These are phyloP conservation scores for Astragalus glycyphyllos DNA, from an alignment of 306 rosid species.

Conservation along the genomic window DNA sequence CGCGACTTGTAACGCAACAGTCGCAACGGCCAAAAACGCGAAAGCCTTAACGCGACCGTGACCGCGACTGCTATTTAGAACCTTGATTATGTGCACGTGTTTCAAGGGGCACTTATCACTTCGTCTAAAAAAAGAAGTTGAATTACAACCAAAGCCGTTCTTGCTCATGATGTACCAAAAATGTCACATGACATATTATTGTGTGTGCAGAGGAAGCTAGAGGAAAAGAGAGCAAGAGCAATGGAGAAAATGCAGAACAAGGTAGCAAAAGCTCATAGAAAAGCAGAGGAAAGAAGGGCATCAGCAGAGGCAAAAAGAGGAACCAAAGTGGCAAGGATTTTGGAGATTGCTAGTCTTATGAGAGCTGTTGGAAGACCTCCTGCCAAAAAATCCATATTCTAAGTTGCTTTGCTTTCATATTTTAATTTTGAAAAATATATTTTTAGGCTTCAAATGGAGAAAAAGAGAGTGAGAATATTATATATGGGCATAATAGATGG, in stretches of 20 bases:
- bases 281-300: conserved; percentile 91
- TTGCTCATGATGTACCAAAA: background rate
- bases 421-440: conserved; percentile 21
- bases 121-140: too few relatives aligned
- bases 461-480: background rate
- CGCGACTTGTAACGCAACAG: too few relatives aligned
- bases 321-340: conserved; percentile 80
- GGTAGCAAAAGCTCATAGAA: conserved; percentile 81
- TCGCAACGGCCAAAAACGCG: too few relatives aligned
- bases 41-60: too few relatives aligned
- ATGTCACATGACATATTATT: background rate
- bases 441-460: conserved; percentile 22
- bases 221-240: conserved; percentile 90
- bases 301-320: conserved; percentile 94
- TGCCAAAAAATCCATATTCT: conserved; percentile 82
- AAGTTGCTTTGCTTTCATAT: conserved; percentile 10
- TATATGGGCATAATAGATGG: conserved; percentile 32
- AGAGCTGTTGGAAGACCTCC: conserved; percentile 95
- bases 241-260: conserved; percentile 86
- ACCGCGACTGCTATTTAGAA: too few relatives aligned
- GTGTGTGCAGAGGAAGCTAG: conserved; percentile 82
- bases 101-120: too few relatives aligned
- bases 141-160: background rate
- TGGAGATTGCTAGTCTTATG: conserved; percentile 82
- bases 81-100: too few relatives aligned